These are phyloP conservation scores for Alliaria petiolata DNA, from an alignment of 345 rosid genomes.

Conservation along the genomic window DNA sequence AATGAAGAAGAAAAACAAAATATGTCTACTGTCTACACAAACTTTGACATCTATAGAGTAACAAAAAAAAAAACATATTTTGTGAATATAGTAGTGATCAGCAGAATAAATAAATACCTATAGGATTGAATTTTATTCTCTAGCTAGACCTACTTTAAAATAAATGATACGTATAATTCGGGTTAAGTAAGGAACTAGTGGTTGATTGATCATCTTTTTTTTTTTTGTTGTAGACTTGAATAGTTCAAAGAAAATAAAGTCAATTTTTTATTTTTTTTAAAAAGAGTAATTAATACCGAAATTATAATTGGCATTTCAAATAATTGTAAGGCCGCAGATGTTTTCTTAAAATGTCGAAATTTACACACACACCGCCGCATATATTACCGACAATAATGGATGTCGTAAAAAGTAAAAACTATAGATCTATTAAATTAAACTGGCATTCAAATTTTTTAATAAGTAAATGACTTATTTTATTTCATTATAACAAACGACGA, in stretches of 20 bases:
- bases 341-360: neutral
- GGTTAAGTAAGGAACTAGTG: neutral
- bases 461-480: neutral
- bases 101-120: neutral
- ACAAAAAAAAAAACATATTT: neutral
- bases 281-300: neutral
- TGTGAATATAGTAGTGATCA: neutral
- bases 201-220: neutral
- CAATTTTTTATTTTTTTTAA: neutral
- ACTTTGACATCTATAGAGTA: neutral
- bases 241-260: neutral
- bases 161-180: neutral
- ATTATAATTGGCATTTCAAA: neutral
- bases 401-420: neutral
- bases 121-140: neutral
- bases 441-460: neutral
- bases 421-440: neutral
- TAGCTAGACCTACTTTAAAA: neutral
- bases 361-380: neutral
- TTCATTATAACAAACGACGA: neutral
- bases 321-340: neutral
- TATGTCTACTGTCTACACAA: too few relatives aligned
- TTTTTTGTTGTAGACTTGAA: neutral
- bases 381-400: neutral
- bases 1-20: too few relatives aligned